These are phyloP conservation scores for Phytophthora fragariaefolia DNA, from an alignment of 352 stramenopile species.

Conservation along the genomic window DNA sequence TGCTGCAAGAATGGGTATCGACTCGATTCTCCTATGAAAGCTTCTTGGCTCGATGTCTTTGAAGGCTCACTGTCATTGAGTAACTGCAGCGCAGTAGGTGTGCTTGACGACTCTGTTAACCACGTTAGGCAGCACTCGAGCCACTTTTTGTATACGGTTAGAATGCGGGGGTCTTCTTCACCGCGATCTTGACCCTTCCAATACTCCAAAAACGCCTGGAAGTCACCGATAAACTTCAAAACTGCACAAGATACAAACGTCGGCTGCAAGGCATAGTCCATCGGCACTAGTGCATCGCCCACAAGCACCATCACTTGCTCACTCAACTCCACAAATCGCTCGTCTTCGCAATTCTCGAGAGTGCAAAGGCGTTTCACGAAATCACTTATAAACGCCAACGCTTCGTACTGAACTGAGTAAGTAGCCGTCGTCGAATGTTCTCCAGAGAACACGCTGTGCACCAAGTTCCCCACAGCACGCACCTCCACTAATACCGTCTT, in stretches of 20 bases:
- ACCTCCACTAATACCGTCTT: conserved; percentile 24
- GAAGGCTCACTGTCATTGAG: conserved; percentile 23
- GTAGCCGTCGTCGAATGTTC: not conserved
- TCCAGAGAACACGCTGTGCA: conserved; percentile 18
- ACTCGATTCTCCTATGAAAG: conserved; percentile 47
- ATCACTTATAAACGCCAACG: conserved; percentile 42
- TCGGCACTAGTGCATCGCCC: conserved; percentile 16
- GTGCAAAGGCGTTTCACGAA: conserved; percentile 28
- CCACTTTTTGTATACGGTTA: conserved; percentile 30
- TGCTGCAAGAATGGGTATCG: conserved; percentile 66
- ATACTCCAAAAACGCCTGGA: conserved; percentile 27
- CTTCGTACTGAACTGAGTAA: conserved; percentile 40
- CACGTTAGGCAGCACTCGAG: conserved; percentile 29
- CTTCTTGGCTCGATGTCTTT: conserved; percentile 28
- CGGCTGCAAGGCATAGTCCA: conserved; percentile 36
- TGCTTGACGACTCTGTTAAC: conserved; percentile 36
- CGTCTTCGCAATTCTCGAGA: not conserved
- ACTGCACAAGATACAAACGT: conserved; percentile 57
- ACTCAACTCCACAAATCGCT: conserved; percentile 18
- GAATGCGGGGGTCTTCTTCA: not conserved
- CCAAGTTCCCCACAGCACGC: conserved; percentile 8
- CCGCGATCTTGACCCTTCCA: conserved; percentile 10
- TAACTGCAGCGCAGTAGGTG: conserved; percentile 33
- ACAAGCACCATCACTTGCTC: conserved; percentile 30
- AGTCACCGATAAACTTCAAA: conserved; percentile 42